Evolutionary conservation across 306 rosid species (phyloP).

Genomic region (Comarum palustre): DNA sequence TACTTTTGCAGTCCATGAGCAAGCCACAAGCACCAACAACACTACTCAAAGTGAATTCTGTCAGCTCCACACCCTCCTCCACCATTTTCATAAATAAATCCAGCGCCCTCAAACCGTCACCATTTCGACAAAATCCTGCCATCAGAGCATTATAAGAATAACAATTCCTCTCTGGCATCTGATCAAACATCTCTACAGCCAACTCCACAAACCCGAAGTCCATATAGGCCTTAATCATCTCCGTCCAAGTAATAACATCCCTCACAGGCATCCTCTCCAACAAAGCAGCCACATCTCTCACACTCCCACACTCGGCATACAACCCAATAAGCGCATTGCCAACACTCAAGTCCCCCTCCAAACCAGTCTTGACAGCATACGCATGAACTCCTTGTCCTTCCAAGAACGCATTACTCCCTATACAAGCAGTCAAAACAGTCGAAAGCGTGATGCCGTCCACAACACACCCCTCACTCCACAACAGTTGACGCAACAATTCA

Average conservation of each 20-base stretch:
- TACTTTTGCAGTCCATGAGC: constrained; percentile 39
- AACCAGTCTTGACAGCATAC: constrained; percentile 58
- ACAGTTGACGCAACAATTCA: constrained; percentile 48
- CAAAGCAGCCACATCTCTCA: constrained; percentile 43
- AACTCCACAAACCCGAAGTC: constrained; percentile 51
- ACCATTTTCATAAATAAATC: constrained; percentile 52
- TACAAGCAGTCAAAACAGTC: constrained; percentile 58
- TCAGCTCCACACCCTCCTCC: constrained; percentile 49
- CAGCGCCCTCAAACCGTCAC: constrained; percentile 53
- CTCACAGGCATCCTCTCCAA: constrained; percentile 54
- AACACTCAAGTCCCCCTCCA: constrained; percentile 61
- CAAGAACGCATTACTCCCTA: constrained; percentile 27
- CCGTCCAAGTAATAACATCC: constrained; percentile 75
- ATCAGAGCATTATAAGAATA: constrained; percentile 61
- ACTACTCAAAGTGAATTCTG: constrained; percentile 63
- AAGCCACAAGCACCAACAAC: constrained; percentile 61
- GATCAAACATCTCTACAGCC: constrained; percentile 55
- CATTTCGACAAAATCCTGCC: constrained; percentile 71
- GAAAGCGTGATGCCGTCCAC: constrained; percentile 61
- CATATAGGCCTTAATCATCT: constrained; percentile 63
- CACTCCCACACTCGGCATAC: constrained; percentile 45
- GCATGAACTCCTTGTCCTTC: constrained; percentile 64
- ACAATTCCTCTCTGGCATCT: constrained; percentile 59
- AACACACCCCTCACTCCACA: constrained; percentile 28
- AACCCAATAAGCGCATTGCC: constrained; percentile 69